Evolutionary conservation across 2,329 filamentous ascomycete species (phyloP).

Genomic region (Arthroderma sp.): DNA sequence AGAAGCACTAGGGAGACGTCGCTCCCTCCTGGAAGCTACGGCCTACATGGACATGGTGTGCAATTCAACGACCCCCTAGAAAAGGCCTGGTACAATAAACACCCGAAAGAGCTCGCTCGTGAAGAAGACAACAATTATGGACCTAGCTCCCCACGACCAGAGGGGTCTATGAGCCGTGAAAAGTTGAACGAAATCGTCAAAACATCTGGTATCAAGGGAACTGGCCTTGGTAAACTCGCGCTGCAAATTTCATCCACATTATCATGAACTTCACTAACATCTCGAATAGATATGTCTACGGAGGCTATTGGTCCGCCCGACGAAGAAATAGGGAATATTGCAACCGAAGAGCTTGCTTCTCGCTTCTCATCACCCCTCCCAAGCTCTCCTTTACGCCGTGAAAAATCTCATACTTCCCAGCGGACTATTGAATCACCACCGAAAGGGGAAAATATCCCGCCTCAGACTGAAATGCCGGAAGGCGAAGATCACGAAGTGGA

Average conservation of each 20-base stretch:
- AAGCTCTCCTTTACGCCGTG: slow-evolving; percentile 21
- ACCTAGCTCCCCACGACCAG: slow-evolving; percentile 46
- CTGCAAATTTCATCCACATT: not conserved
- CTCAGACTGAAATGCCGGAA: slow-evolving; percentile 8
- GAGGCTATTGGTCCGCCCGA: slow-evolving; percentile 62
- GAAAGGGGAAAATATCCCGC: slow-evolving; percentile 32
- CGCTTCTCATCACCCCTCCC: slow-evolving; percentile 56
- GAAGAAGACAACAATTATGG: slow-evolving; percentile 59
- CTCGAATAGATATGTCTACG: slow-evolving; percentile 46
- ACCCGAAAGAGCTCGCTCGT: slow-evolving; percentile 62
- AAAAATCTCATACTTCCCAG: slow-evolving; percentile 16
- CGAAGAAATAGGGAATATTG: slow-evolving; percentile 81
- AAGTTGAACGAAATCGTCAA: slow-evolving; percentile 83
- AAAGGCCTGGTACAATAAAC: slow-evolving; percentile 83
- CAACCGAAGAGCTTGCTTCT: slow-evolving; percentile 69
- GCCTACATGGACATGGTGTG: slow-evolving; percentile 76
- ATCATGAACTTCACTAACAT: slow-evolving; percentile 5
- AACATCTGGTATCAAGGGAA: slow-evolving; percentile 44
- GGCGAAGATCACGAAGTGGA: slow-evolving; percentile 14
- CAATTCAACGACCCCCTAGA: slow-evolving; percentile 68
- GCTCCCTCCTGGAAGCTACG: slow-evolving; percentile 78
- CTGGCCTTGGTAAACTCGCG: slow-evolving; percentile 36
- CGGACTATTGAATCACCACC: slow-evolving; percentile 12
- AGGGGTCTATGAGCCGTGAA: slow-evolving; percentile 78
- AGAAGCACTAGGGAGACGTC: slow-evolving; percentile 58